Percentiles rank a stretch among this genome's conserved stretches.
These are phyloP conservation scores for Carex kokanica DNA, from an alignment of 176 grass and related monocot species.

Conservation along the genomic window DNA sequence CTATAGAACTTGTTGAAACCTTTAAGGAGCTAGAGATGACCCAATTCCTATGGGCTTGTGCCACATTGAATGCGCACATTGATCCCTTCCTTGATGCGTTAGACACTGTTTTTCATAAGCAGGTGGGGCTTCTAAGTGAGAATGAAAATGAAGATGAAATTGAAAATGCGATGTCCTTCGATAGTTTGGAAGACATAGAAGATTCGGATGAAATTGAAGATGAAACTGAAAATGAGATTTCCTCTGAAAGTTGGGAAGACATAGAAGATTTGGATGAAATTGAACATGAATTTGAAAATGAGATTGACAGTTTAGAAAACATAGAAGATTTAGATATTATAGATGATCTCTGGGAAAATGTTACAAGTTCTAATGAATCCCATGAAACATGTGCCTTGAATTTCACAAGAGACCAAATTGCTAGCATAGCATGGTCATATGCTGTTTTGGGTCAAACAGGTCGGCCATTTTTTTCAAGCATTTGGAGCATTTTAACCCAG, in stretches of 20 bases:
- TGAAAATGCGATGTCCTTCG: neutral
- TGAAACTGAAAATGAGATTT: neutral
- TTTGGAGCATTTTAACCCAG: slow-evolving; percentile 58
- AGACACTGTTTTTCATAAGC: slow-evolving; percentile 49
- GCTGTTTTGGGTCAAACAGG: slow-evolving; percentile 73
- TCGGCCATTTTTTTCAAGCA: slow-evolving; percentile 59
- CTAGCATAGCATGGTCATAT: slow-evolving; percentile 90
- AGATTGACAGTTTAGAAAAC: neutral
- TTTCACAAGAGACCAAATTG: slow-evolving; percentile 77
- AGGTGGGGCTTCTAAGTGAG: slow-evolving; percentile 2
- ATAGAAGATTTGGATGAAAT: slow-evolving; percentile 3
- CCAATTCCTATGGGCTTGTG: slow-evolving; percentile 87
- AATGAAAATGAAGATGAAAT: slow-evolving; percentile 11
- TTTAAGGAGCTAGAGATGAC: slow-evolving; percentile 82
- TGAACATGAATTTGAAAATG: neutral
- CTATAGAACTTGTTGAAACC: slow-evolving; percentile 43
- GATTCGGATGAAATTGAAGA: slow-evolving; percentile 4
- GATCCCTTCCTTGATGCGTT: slow-evolving; percentile 49
- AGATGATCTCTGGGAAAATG: slow-evolving; percentile 1
- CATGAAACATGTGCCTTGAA: slow-evolving; percentile 30
- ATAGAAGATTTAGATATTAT: slow-evolving; percentile 10
- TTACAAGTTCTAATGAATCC: slow-evolving; percentile 15
- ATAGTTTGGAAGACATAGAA: slow-evolving; percentile 5
- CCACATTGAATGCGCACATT: slow-evolving; percentile 58
- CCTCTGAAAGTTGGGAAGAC: neutral